These are phyloP conservation scores for Dalbergia cultrata DNA, from an alignment of 306 rosid genomes.

Conservation along the genomic window DNA sequence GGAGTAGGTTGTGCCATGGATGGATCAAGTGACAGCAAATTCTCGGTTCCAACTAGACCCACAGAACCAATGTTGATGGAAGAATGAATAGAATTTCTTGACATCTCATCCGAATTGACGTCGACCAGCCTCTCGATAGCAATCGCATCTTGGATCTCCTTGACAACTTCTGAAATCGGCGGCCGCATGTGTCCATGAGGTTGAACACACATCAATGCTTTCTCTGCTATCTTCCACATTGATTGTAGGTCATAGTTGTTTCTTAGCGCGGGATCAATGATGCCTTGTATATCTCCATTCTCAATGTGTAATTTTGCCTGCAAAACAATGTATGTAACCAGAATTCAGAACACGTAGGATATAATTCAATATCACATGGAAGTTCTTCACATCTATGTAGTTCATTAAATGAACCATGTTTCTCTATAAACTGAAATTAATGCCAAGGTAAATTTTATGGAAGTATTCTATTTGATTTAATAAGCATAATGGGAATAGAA, in stretches of 20 bases:
- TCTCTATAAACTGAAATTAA: not conserved
- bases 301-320: slow-evolving; percentile 93
- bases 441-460: not conserved
- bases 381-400: not conserved
- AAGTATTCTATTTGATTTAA: no score
- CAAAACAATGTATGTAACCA: slow-evolving; percentile 14
- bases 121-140: slow-evolving; percentile 68
- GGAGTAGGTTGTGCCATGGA: slow-evolving; percentile 79
- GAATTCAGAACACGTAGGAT: not conserved
- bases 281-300: slow-evolving; percentile 99
- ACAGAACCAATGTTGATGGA: slow-evolving; percentile 66
- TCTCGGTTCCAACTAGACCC: slow-evolving; percentile 64
- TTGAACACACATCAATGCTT: slow-evolving; percentile 95
- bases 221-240: slow-evolving; percentile 99
- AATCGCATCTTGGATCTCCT: slow-evolving; percentile 95
- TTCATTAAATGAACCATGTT: not conserved
- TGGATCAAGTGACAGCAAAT: slow-evolving; percentile 73
- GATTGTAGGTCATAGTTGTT: slow-evolving; percentile 85
- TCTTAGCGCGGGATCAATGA: slow-evolving; percentile 76
- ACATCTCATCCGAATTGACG: slow-evolving; percentile 69
- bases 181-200: slow-evolving; percentile 93
- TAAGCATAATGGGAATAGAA: not conserved
- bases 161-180: slow-evolving; percentile 89
- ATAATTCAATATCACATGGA: not conserved
- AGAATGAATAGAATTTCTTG: slow-evolving; percentile 72